A percentile compares a stretch with the other conserved stretches of the same genome.
Conservation (phyloP, 345 rosid species). For the Melaleuca alternifolia region DNA sequence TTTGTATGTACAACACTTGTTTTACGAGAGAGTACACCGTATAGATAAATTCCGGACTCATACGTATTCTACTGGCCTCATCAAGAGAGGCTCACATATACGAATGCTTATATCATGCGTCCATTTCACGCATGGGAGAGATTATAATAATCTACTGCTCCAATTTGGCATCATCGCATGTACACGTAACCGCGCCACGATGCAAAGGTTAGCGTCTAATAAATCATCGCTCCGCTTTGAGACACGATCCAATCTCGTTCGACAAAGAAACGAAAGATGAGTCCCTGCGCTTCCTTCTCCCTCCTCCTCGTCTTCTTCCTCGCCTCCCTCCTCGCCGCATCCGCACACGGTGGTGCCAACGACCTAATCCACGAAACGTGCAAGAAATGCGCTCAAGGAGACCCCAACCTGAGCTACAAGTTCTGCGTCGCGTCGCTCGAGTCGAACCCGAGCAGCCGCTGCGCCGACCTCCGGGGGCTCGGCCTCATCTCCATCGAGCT, state of each 20-base stretch:
- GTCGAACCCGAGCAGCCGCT: conserved; percentile 15
- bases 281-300: neutral
- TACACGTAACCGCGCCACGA: neutral
- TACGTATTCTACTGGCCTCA: neutral
- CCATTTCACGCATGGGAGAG: neutral
- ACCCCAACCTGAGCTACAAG: conserved; percentile 37
- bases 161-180: neutral
- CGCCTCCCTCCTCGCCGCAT: neutral
- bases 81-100: too few relatives aligned
- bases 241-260: neutral
- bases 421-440: conserved; percentile 42
- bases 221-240: neutral
- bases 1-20: too few relatives aligned
- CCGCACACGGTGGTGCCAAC: neutral
- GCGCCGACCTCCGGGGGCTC: conserved; percentile 20
- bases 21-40: too few relatives aligned
- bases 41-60: neutral
- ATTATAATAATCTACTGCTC: too few relatives aligned
- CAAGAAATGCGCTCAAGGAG: conserved; percentile 25
- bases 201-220: neutral
- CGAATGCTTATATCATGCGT: too few relatives aligned
- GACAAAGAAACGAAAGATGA: neutral
- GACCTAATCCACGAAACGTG: conserved; percentile 18
- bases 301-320: neutral
- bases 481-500: conserved; percentile 39